Evolutionary conservation across 352 stramenopile genomes (phyloP).

Genomic region (Globisporangium spiculum): DNA sequence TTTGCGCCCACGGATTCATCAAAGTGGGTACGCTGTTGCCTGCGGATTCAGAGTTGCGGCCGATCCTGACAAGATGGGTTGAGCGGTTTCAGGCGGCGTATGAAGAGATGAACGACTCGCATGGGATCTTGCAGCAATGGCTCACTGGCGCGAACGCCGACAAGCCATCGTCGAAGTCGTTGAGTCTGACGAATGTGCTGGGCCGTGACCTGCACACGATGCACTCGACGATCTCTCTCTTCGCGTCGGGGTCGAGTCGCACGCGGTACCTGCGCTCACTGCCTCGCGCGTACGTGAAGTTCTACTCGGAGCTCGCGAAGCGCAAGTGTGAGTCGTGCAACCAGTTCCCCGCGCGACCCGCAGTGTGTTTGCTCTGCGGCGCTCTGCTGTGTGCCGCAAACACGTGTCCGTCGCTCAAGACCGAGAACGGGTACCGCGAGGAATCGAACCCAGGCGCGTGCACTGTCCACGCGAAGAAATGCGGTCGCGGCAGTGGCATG

Average conservation of each 20-base stretch:
- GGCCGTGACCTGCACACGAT: constrained; percentile 74
- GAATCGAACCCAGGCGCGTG: constrained; percentile 81
- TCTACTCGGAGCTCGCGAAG: constrained; percentile 84
- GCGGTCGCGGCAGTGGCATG: constrained; percentile 74
- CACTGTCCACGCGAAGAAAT: constrained; percentile 85
- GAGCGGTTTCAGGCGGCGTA: constrained; percentile 69
- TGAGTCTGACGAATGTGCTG: constrained; percentile 42
- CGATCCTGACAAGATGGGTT: constrained; percentile 58
- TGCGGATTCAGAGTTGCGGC: constrained; percentile 22
- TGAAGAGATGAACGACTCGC: constrained; percentile 72
- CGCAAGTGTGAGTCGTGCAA: constrained; percentile 70
- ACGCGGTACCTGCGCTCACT: constrained; percentile 71
- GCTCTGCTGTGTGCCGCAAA: constrained; percentile 78
- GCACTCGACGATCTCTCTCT: constrained; percentile 72
- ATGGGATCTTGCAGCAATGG: constrained; percentile 72
- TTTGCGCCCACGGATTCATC: constrained; percentile 49
- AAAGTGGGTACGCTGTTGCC: constrained; percentile 24
- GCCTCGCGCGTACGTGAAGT: constrained; percentile 76
- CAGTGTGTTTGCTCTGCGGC: constrained; percentile 84
- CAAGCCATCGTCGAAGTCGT: constrained; percentile 16
- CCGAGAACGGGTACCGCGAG: constrained; percentile 72
- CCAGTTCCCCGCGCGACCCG: constrained; percentile 77
- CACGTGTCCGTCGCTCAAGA: constrained; percentile 72
- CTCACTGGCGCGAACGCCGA: constrained; percentile 62
- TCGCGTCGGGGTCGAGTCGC: constrained; percentile 58